Evolutionary conservation across 192 early-diverging fungal species (phyloP), one percentile per base, ranked within the genome.

Genomic region (Backusella sp.): DNA sequence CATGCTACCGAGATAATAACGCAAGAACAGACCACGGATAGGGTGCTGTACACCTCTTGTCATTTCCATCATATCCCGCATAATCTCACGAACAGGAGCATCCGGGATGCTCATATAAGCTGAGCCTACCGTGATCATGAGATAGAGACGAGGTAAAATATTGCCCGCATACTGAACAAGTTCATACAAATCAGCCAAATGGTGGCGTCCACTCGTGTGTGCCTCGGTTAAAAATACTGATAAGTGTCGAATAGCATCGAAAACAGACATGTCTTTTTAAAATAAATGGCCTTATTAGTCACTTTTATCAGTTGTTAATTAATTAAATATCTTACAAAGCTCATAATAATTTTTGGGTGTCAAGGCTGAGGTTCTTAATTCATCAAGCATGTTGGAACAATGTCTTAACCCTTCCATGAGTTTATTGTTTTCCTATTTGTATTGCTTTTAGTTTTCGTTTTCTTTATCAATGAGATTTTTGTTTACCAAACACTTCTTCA

Each of bases 51-150:
- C 98, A 74, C 97, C 98, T 30, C 96, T 88, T 14, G 94, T 84
- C 98, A 99, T 99, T 79, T 99, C 98, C 80, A 99, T 89, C 97
- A 99, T 97, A 83, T 99, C 98, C 79, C 94, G 89, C 95, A 99
- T 96, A 72, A 99, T 90, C 76, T 98, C 97, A 75, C 94, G 94
- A 28, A 98, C 92, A 3, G 97, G 97, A 5, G 97, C 92, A 49
- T 95, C 94, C 9, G 90, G 87, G 75, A 98, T 92, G 73, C 94
- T 91, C 97, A 99, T 98, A 82, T 96, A 99, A 4, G 94, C 96
- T 19, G 94, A 90, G 68, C 97, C 98, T 36, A 99, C 96, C 6
- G 98, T 99, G 68, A 99, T 95, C 98, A 99, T 99, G 15, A 99
- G 86, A 79, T 99, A 99, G 8, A 99, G 88, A 68, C 98, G 92